These are phyloP conservation scores for Erigeron canadensis DNA, from an alignment of 129 eudicot genomes.

Conservation along the genomic window DNA sequence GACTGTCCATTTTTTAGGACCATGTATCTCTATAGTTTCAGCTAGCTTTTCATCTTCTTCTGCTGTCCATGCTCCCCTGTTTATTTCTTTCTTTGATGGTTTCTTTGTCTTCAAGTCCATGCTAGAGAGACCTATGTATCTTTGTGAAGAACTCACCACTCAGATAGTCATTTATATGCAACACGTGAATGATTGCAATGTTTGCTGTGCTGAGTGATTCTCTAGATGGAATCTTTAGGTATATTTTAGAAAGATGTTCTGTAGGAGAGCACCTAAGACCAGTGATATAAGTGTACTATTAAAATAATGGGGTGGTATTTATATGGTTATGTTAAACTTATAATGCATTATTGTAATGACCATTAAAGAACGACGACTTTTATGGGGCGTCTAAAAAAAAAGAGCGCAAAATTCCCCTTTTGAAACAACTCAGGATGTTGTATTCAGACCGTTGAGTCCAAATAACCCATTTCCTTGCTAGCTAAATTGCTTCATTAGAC, in stretches of 20 bases:
- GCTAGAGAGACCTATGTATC: slow-evolving; percentile 18
- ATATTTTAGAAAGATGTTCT: slow-evolving; percentile 11
- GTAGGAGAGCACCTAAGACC: slow-evolving; percentile 11
- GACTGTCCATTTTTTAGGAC: slow-evolving; percentile 40
- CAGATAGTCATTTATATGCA: slow-evolving; percentile 22
- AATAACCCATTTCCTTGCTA: background rate
- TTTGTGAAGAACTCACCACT: background rate
- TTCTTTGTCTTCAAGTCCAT: slow-evolving; percentile 25
- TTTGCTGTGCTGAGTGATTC: background rate
- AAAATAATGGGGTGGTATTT: background rate
- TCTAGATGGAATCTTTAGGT: slow-evolving; percentile 10
- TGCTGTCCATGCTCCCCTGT: slow-evolving; percentile 43
- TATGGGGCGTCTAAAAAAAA: background rate
- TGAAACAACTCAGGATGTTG: too few relatives aligned
- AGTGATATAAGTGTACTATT: background rate
- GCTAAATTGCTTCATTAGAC: background rate
- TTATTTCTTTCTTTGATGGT: slow-evolving; percentile 26
- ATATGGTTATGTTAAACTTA: background rate
- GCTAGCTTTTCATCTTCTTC: slow-evolving; percentile 50
- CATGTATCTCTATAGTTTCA: slow-evolving; percentile 36
- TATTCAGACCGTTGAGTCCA: too few relatives aligned
- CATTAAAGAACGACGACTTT: background rate
- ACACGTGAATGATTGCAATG: slow-evolving; percentile 19
- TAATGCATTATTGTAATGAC: background rate
- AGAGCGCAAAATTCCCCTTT: background rate